These are phyloP conservation scores for Porodaedalea pini DNA, from an alignment of 1,284 basidiomycete genomes.

Conservation along the genomic window DNA sequence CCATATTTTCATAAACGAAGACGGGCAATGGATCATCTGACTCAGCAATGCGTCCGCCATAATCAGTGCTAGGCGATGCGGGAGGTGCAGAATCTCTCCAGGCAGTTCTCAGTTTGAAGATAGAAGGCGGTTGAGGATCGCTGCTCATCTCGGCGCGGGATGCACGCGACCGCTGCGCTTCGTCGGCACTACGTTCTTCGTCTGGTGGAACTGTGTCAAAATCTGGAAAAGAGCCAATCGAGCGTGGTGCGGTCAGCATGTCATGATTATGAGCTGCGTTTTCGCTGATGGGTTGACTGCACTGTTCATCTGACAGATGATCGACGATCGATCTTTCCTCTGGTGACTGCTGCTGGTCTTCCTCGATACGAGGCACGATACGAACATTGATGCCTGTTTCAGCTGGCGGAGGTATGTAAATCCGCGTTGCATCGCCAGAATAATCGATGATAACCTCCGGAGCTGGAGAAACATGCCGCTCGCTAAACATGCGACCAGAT, in stretches of 20 bases:
- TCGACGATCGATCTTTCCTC: not conserved
- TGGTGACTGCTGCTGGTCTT: not conserved
- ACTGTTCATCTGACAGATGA: not conserved
- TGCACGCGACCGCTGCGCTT: not conserved
- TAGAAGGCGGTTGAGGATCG: conserved; percentile 9
- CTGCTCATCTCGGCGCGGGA: conserved; percentile 4
- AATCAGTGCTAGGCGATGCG: not conserved
- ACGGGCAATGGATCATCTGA: conserved; percentile 1
- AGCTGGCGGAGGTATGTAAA: conserved; percentile 9
- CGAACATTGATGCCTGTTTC: not conserved
- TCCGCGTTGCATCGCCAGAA: conserved; percentile 8
- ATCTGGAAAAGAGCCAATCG: conserved; percentile 6
- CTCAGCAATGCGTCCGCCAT: not conserved
- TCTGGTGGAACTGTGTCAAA: conserved; percentile 1
- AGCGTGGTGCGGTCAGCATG: not conserved
- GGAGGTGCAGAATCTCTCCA: conserved; percentile 6
- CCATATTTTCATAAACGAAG: not conserved
- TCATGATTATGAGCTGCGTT: not conserved
- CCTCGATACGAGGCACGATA: not conserved
- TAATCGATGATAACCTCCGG: conserved; percentile 13
- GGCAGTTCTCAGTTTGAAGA: conserved; percentile 7
- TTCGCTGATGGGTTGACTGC: not conserved
- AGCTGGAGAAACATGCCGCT: not conserved
- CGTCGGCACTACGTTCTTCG: not conserved
- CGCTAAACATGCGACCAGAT: not conserved